Evolutionary conservation across 192 early-diverging fungal genomes (phyloP).

Genomic region (Backusella macrospora): DNA sequence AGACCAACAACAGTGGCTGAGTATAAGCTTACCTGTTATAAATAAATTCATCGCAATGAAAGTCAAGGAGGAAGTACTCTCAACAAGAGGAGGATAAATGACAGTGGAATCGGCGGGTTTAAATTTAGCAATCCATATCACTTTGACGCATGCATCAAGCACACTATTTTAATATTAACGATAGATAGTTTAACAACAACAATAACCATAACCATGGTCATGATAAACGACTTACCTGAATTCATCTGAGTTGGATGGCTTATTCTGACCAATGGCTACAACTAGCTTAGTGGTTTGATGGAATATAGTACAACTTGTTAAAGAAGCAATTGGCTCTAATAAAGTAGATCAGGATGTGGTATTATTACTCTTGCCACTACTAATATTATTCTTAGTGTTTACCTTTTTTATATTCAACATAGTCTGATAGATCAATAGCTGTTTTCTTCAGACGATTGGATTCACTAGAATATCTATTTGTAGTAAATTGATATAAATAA

Average conservation of each 20-base stretch:
- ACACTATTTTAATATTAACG: neutral
- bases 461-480: neutral
- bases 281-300: neutral
- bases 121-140: neutral
- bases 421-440: neutral
- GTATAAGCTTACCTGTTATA: neutral
- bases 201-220: neutral
- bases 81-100: neutral
- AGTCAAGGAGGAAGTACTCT: neutral
- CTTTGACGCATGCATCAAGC: neutral
- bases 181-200: neutral
- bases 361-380: neutral
- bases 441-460: neutral
- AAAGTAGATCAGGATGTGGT: neutral
- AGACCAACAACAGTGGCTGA: no score
- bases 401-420: neutral
- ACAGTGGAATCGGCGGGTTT: neutral
- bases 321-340: neutral
- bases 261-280: neutral
- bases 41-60: neutral
- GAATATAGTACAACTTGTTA: neutral
- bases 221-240: neutral
- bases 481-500: neutral
- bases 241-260: neutral
- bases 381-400: neutral